phyloP scores from a whole-genome alignment of 192 early-diverging fungal genomes.

The Rhizophagus sp. region DNA sequence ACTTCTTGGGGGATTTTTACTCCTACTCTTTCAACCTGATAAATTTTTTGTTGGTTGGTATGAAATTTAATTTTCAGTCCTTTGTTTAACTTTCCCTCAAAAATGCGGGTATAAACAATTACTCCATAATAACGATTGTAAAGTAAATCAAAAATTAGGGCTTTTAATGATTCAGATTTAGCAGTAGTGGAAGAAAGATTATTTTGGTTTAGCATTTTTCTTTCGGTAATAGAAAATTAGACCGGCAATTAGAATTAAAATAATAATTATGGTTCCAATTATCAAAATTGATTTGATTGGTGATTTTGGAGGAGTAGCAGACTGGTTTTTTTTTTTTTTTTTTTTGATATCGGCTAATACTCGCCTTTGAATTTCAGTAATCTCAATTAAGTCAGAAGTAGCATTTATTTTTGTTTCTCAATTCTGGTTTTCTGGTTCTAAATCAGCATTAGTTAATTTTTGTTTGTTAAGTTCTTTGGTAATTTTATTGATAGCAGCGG shows the following conservation, averaged over 20 bases:
- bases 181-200: background rate
- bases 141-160: conserved; percentile 12
- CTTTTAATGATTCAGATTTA: too few species aligned
- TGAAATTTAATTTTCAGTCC: conserved; percentile 6
- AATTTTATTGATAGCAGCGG: background rate
- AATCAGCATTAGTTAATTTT: background rate
- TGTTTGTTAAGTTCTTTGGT: background rate
- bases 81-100: background rate
- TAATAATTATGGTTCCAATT: background rate
- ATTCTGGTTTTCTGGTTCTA: background rate
- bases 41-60: conserved; percentile 6
- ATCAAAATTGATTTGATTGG: background rate
- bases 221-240: background rate
- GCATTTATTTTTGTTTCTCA: background rate
- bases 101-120: conserved; percentile 5
- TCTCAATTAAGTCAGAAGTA: background rate
- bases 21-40: conserved; percentile 22
- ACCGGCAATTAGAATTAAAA: background rate
- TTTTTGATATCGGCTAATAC: background rate
- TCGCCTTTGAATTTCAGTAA: background rate
- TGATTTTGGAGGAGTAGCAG: background rate
- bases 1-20: conserved; percentile 20
- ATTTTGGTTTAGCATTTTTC: background rate
- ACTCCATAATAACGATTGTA: conserved; percentile 14
- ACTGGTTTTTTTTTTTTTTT: background rate